Evolutionary conservation across 1,139 yeast genomes (phyloP), one percentile per base, ranked within the genome.

Genomic region (Blastobotrys capitulatus): DNA sequence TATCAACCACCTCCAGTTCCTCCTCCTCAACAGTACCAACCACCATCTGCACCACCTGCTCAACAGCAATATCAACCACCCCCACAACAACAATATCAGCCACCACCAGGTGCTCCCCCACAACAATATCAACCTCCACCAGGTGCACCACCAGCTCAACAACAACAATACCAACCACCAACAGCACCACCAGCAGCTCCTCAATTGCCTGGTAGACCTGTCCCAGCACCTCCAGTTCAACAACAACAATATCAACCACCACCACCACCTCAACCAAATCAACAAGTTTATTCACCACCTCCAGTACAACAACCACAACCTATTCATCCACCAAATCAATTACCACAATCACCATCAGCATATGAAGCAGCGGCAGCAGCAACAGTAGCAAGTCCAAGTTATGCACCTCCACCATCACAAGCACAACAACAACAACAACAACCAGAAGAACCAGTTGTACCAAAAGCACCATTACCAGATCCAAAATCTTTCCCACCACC

Each of bases 401-500:
- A 5, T 22, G 44, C 48, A 10, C 41, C 19, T 2, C 44, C 47
- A 25, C 56, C 57, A 2, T n/a, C 25, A 15, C 35, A 37, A 38
- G 10, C 34, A 8, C 52, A 52, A 32, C 48, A 42, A 5, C 45
- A 34, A 25, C 39, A 52, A 10, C 53, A 48, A 36, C 43, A 27
- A 16, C 40, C 10, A n/a, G 50, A 20, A 22, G 40, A 29, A n/a
- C 9, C 29, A 7, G 9, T 10, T 7, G 39, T 25, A 35, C 47
- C 52, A 9, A 54, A 59, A 38, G 44, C 57, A 15, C 69, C 71
- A 1, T 59, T 70, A 15, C 73, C 75, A 0, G 77, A 73, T 49
- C 71, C 75, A 1, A 56, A 65, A 0, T 59, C 66, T 22, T 72
- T 74, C 61, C 71, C 75, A 1, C 75, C 77, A 10, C 78, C 78